A percentile compares a stretch with the other conserved stretches of the same genome.
These are phyloP conservation scores for Vaccinium corymbosum DNA, from an alignment of 148 eudicot species.

Conservation along the genomic window DNA sequence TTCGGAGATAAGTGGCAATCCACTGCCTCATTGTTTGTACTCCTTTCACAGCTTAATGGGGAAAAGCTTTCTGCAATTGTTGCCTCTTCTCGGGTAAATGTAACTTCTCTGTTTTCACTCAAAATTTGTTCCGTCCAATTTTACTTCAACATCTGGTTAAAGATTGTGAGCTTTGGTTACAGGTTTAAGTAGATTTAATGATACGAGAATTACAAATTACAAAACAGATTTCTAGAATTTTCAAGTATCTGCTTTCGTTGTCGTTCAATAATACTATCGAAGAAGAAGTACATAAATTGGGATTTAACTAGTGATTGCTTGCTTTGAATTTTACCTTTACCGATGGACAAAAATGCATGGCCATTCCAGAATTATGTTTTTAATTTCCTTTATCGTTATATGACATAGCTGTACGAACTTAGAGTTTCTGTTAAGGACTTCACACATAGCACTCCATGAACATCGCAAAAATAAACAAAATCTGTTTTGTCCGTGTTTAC, in stretches of 20 bases:
- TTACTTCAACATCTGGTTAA: not conserved
- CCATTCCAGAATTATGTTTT: too few species aligned
- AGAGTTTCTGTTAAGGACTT: too few species aligned
- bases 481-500: too few species aligned
- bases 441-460: too few species aligned
- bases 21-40: conserved; percentile 9
- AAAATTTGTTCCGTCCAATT: not conserved
- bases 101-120: not conserved
- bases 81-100: conserved; percentile 41
- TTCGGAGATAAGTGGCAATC: not conserved
- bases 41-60: conserved; percentile 57
- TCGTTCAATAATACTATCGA: too few species aligned
- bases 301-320: too few species aligned
- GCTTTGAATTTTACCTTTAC: not conserved
- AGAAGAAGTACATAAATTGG: not conserved
- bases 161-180: not conserved
- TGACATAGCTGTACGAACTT: too few species aligned
- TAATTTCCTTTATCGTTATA: too few species aligned
- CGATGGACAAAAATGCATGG: not conserved
- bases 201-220: too few species aligned
- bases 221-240: too few species aligned
- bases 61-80: conserved; percentile 54
- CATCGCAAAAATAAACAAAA: too few species aligned
- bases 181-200: not conserved
- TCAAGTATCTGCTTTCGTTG: not conserved